A percentile compares a stretch with the other conserved stretches of the same genome.
Evolutionary conservation across 1,139 yeast species (phyloP).

Genomic region (Kluyveromyces marxianus): DNA sequence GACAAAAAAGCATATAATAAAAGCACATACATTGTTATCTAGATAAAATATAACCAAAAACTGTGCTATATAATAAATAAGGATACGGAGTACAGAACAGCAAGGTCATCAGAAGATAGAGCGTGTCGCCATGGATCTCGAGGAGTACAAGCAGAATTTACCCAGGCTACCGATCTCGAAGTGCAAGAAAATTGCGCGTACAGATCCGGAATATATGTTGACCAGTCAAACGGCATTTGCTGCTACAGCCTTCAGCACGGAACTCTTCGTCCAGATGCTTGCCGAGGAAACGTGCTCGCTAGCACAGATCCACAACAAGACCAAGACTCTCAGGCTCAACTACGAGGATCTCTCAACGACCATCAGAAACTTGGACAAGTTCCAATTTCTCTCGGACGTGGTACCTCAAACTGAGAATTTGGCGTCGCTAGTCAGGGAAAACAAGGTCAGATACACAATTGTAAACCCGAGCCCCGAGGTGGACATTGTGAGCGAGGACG

Average conservation of each 20-base stretch:
- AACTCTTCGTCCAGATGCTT: slow-evolving; percentile 70
- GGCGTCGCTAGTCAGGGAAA: slow-evolving; percentile 43
- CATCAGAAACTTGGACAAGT: slow-evolving; percentile 57
- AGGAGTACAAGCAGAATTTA: slow-evolving; percentile 4
- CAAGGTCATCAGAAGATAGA: no score
- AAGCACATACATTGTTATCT: no score
- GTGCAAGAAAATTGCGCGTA: slow-evolving; percentile 73
- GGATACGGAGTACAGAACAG: no score
- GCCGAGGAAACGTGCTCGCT: slow-evolving; percentile 67
- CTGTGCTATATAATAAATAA: no score
- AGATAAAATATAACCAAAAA: no score
- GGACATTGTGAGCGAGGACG: slow-evolving; percentile 15
- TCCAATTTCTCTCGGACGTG: slow-evolving; percentile 59
- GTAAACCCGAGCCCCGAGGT: slow-evolving; percentile 13
- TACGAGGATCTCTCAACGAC: slow-evolving; percentile 74
- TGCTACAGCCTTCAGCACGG: slow-evolving; percentile 82
- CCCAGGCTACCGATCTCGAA: slow-evolving; percentile 62
- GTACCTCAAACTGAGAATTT: slow-evolving; percentile 58
- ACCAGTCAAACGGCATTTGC: slow-evolving; percentile 76
- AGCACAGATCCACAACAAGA: slow-evolving; percentile 16
- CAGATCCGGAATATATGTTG: slow-evolving; percentile 74
- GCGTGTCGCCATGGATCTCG: background rate
- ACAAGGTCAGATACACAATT: slow-evolving; percentile 35
- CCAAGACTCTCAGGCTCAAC: slow-evolving; percentile 17
- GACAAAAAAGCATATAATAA: no score